These are phyloP conservation scores for Aurantiochytrium sp. DNA, from an alignment of 108 stramenopile genomes.

Conservation along the genomic window DNA sequence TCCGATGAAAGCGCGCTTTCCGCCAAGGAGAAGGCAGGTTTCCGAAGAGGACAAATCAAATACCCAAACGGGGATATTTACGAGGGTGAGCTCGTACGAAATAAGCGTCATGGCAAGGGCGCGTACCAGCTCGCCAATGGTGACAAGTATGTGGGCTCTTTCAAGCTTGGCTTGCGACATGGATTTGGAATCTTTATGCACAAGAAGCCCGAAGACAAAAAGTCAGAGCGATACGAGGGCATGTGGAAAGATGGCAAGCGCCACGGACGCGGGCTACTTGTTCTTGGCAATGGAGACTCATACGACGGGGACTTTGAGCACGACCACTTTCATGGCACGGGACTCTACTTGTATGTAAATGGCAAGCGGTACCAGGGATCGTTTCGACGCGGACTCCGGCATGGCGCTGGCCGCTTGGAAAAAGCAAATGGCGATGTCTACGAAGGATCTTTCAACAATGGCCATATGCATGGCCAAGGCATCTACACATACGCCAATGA, in stretches of 20 bases:
- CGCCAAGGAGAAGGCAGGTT: not conserved
- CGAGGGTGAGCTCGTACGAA: not conserved
- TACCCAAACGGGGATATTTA: not conserved
- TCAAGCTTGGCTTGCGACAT: not conserved
- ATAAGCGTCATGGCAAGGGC: slow-evolving; percentile 1
- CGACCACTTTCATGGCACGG: not conserved
- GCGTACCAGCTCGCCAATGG: not conserved
- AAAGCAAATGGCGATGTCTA: not conserved
- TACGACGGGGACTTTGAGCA: slow-evolving; percentile 3
- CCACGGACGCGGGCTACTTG: not conserved
- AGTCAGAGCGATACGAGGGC: not conserved
- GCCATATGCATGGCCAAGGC: not conserved
- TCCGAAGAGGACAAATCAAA: not conserved
- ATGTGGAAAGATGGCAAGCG: not conserved
- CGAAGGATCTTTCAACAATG: not conserved
- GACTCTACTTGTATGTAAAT: not conserved
- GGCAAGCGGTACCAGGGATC: not conserved
- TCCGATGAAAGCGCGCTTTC: too few relatives aligned
- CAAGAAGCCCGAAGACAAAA: not conserved
- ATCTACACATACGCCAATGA: not conserved
- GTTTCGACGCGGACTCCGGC: not conserved
- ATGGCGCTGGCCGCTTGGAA: not conserved
- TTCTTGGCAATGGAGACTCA: not conserved
- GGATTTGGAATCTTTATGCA: not conserved
- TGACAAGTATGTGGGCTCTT: not conserved